Percentiles rank a stretch among this genome's conserved stretches.
Conservation (phyloP, 2,329 filamentous ascomycete species). For the Albifimbria verrucaria region DNA sequence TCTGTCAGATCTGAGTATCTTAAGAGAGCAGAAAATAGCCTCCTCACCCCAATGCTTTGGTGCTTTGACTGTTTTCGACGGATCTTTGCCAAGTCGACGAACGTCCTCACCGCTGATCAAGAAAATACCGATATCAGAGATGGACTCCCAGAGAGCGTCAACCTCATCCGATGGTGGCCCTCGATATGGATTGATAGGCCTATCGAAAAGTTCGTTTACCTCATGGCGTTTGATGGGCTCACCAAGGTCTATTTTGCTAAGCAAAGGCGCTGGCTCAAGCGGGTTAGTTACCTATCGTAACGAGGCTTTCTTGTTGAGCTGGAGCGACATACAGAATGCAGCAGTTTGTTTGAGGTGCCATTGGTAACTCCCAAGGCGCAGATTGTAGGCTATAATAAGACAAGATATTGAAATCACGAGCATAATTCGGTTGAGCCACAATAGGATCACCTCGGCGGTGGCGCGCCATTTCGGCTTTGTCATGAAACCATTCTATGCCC, state of each 20-base stretch:
- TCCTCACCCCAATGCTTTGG: constrained; percentile 1
- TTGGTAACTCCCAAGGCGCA: neutral
- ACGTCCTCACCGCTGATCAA: constrained; percentile 1
- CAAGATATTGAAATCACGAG: neutral
- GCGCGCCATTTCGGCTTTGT: neutral
- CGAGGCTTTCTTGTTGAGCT: neutral
- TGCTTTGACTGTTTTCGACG: constrained; percentile 2
- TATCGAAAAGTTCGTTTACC: neutral
- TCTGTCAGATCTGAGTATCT: neutral
- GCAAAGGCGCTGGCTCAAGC: neutral
- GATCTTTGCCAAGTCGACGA: constrained; percentile 1
- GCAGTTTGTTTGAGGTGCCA: neutral
- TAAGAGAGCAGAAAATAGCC: neutral
- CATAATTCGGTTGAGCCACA: constrained; percentile 1
- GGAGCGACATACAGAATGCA: constrained; percentile 1
- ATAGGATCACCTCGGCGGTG: neutral
- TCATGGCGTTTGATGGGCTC: neutral
- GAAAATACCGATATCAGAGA: neutral
- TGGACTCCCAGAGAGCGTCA: constrained; percentile 1
- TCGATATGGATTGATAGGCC: constrained; percentile 1
- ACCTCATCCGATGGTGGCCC: neutral
- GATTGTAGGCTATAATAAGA: neutral
- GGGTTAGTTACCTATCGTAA: neutral
- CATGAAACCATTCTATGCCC: neutral
- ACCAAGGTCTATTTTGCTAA: neutral